Percentiles rank a stretch among this genome's conserved stretches.
Evolutionary conservation across 805 yeast genomes (phyloP).

Genomic region (Cyberlindnera maclurae): DNA sequence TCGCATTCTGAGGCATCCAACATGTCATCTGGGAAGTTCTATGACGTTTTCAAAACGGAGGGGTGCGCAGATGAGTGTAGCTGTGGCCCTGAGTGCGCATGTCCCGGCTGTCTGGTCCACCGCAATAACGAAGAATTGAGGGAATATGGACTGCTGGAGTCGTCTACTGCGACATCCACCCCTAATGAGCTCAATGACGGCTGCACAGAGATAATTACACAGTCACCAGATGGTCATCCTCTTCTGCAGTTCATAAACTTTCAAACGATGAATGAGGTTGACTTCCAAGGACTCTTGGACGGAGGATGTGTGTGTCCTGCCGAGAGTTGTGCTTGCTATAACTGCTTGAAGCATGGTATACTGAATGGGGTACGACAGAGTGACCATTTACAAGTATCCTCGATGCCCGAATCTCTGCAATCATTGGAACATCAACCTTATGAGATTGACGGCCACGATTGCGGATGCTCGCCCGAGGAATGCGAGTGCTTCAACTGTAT

Average conservation of each 20-base stretch:
- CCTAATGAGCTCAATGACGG: constrained; percentile 2
- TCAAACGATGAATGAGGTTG: constrained; percentile 16
- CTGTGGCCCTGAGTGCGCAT: constrained; percentile 22
- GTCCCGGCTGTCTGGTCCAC: constrained; percentile 24
- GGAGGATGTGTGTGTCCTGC: constrained; percentile 16
- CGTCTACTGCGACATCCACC: constrained; percentile 13
- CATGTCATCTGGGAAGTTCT: constrained; percentile 4
- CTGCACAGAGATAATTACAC: not conserved
- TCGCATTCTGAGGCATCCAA: not conserved
- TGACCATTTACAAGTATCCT: not conserved
- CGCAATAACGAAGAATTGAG: constrained; percentile 21
- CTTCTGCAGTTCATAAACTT: constrained; percentile 8
- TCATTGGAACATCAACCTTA: not conserved
- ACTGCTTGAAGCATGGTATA: constrained; percentile 21
- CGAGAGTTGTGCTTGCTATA: constrained; percentile 13
- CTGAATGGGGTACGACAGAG: constrained; percentile 14
- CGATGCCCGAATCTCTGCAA: not conserved
- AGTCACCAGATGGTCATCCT: not conserved
- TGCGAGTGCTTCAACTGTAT: constrained; percentile 20
- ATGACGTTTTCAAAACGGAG: constrained; percentile 15
- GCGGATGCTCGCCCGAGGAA: constrained; percentile 17
- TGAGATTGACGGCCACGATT: constrained; percentile 12
- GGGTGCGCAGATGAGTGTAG: constrained; percentile 22
- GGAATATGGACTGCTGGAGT: constrained; percentile 18
- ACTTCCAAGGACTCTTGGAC: constrained; percentile 12